Base-by-base conservation (phyloP, 805 yeast species). In the Metschnikowia reukaufii region DNA sequence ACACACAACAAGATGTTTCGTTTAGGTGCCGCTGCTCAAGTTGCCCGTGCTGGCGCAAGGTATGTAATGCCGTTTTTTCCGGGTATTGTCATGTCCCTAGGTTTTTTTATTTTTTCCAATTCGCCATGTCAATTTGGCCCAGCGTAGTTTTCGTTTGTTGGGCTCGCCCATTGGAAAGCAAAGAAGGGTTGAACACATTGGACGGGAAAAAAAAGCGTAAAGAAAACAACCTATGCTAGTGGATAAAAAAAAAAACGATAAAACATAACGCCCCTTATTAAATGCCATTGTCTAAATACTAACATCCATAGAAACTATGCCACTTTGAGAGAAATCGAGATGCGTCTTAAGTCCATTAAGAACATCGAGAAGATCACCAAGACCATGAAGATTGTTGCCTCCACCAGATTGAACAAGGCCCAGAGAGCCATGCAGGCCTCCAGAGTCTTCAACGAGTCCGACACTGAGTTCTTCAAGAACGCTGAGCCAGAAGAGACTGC, bases 361-460 rank as follows among this genome's bases (percentile, higher is more conserved):
- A 94, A 94, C 82, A 92, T 94, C 72, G 97, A 94, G 78, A 94
- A 94, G 80, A 94, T 94, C 77, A 94, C 99, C 76, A 94, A 94
- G 77, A 94, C 99, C 73, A 94, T 94, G 98, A 94, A 91, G 81
- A 86, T 94, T 74, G 99, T 94, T 64, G 99, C 99, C 35, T 92
- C 98, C 35, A 94, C 99, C 61, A 86, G 97, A 77, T 82, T 94
- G 70, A 79, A 82, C 68, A 90, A 88, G 76, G 99, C 99, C 52
- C 96, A 90, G 75, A 87, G 85, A 72, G 96, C 97, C 52, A 92
- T 90, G 90, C 76, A 78, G 59, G 81, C 88, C 42, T 86, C 97
- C 42, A 84, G 96, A 70, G 85, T 81, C 51, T 92, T 88, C 79
- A 84, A 84, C 66, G 78, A 79, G 61, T 83, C 91, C 50, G 96